Evolutionary conservation across 345 rosid species (phyloP), one percentile per base, ranked within the genome.

Genomic region (Punica granatum): DNA sequence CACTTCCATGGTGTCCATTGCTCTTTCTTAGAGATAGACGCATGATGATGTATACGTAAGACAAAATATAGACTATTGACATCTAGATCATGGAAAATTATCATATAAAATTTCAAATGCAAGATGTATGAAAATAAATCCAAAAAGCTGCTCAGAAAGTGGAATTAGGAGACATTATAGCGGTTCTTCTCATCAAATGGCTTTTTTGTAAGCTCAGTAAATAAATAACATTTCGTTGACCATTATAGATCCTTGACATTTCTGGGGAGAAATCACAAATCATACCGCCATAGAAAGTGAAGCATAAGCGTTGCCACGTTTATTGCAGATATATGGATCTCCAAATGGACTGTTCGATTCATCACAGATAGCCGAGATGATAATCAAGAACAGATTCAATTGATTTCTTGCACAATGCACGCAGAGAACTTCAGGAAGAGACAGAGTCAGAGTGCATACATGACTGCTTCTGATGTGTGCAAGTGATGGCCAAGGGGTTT

Each of bases 201-300:
- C n/a, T n/a, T n/a, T n/a, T n/a, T n/a, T n/a, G n/a, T n/a, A n/a
- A n/a, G n/a, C n/a, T n/a, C n/a, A n/a, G n/a, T n/a, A n/a, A n/a
- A n/a, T n/a, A n/a, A n/a, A n/a, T n/a, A n/a, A n/a, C n/a, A 37
- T 37, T 11, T 37, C 41, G 41, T 37, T 11, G 41, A 37, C 5
- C 6, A 4, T 37, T 37, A 37, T 37, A 37, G 41, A 11, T 11
- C 41, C 11, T 4, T 37, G 41, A 4, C 41, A 37, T 37, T 37
- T 37, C 11, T 11, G 5, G 11, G 41, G 41, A 37, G 5, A 37
- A 37, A 11, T 37, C 41, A 37, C 41, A 37, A 5, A 11, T 11
- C 49, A 31, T 77, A 70, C 80, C 69, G 74, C 74, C 72, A 69
- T 54, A 30, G 77, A 73, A 32, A 73, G 63, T 6, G 77, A 65